These are phyloP conservation scores for Acanthamoeba lenticulata DNA, from an alignment of 208 protist genomes.

Conservation along the genomic window DNA sequence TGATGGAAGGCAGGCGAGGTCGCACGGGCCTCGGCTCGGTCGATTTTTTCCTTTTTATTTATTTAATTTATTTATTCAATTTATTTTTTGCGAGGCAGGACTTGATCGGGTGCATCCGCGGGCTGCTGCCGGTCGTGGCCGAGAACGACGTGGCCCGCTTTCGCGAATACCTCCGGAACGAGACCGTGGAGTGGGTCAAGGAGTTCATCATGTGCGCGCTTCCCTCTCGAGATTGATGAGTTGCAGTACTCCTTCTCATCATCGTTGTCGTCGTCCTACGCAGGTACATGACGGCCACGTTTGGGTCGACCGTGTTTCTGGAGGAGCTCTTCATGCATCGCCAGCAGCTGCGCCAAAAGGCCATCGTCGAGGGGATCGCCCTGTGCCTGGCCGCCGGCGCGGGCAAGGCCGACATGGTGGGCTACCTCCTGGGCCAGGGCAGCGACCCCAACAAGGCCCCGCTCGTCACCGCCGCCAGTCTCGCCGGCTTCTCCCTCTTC, in stretches of 20 bases:
- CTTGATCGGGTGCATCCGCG: slow-evolving; percentile 22
- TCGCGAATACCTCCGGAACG: neutral
- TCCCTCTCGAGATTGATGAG: no score
- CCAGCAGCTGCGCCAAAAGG: neutral
- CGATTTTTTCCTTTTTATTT: no score
- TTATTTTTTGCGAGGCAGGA: no score
- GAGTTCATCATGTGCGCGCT: slow-evolving; percentile 38
- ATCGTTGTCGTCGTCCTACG: no score
- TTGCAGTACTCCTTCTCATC: no score
- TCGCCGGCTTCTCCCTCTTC: slow-evolving; percentile 7
- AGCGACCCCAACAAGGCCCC: neutral
- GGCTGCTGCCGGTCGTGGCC: neutral
- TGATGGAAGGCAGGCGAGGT: neutral
- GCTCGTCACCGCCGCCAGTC: neutral
- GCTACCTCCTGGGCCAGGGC: neutral
- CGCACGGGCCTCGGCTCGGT: no score
- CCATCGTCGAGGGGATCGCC: neutral
- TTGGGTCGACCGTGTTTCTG: neutral
- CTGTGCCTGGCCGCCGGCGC: slow-evolving; percentile 35
- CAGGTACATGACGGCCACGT: slow-evolving; percentile 50
- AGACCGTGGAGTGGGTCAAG: slow-evolving; percentile 43
- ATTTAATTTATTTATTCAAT: no score
- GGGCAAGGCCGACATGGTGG: slow-evolving; percentile 11
- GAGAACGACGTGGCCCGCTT: neutral
- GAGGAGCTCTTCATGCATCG: slow-evolving; percentile 10